Evolutionary conservation across 169 alveolate genomes (phyloP).

Genomic region (Plasmodium knowlesi): DNA sequence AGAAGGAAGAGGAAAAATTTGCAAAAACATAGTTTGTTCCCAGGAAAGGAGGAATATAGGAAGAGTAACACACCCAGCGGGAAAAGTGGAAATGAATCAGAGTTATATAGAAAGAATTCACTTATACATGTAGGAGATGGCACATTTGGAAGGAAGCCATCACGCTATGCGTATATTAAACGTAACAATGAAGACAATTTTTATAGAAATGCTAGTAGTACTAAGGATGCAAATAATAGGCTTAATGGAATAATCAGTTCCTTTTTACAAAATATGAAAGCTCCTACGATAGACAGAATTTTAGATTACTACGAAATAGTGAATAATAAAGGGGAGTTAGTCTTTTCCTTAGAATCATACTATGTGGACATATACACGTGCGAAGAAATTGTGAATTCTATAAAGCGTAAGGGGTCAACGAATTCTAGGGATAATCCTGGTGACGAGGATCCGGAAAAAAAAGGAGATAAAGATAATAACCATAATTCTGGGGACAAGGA

Average conservation of each 20-base stretch:
- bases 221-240: neutral
- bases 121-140: neutral
- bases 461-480: neutral
- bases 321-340: neutral
- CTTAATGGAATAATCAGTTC: neutral
- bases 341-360: constrained; percentile 6
- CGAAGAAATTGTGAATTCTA: constrained; percentile 12
- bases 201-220: neutral
- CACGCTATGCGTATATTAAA: neutral
- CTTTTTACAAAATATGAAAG: neutral
- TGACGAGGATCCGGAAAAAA: neutral
- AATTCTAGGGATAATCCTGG: neutral
- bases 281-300: neutral
- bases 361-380: constrained; percentile 12
- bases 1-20: neutral
- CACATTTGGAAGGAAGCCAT: neutral
- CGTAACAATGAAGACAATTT: neutral
- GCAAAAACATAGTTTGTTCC: neutral
- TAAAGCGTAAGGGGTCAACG: neutral
- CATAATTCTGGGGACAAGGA: neutral
- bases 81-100: neutral
- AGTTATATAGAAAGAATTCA: neutral
- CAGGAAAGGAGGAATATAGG: neutral
- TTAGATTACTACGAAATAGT: constrained; percentile 13
- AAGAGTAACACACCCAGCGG: neutral